Conservation (phyloP, 1,139 yeast species). For the Blastobotrys apis region DNA sequence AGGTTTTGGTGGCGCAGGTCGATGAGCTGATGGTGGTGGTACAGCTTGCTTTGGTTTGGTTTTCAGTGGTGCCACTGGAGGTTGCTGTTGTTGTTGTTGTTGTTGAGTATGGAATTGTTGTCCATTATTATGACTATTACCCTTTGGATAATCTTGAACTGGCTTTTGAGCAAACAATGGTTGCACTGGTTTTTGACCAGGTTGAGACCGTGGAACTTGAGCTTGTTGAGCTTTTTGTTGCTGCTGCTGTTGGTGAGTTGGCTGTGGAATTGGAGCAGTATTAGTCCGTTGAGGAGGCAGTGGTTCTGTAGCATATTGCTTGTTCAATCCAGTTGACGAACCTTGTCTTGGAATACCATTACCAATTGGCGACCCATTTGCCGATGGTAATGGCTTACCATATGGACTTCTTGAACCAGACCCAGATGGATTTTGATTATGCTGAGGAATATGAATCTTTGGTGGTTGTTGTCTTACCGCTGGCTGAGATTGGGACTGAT, state of each 20-base stretch:
- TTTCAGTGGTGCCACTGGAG: constrained; percentile 14
- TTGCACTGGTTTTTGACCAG: constrained; percentile 13
- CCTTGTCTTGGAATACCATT: constrained; percentile 23
- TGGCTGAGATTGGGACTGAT: constrained; percentile 13
- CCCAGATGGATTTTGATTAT: constrained; percentile 2
- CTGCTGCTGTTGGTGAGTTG: constrained; percentile 9
- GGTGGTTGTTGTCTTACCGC: constrained; percentile 9
- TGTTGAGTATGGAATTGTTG: constrained; percentile 22
- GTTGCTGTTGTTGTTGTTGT: constrained; percentile 15
- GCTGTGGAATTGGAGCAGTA: constrained; percentile 15
- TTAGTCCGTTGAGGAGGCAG: constrained; percentile 17
- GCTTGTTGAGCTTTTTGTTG: constrained; percentile 6
- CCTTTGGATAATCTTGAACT: constrained; percentile 14
- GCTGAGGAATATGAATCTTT: constrained; percentile 10
- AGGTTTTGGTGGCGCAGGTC: constrained; percentile 21
- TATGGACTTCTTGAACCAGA: constrained; percentile 1
- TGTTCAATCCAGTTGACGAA: constrained; percentile 22
- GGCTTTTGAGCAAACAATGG: constrained; percentile 14
- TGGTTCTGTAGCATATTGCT: constrained; percentile 13
- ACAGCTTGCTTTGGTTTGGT: constrained; percentile 17
- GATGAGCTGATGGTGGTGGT: constrained; percentile 14
- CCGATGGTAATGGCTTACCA: constrained; percentile 1
- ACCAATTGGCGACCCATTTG: constrained; percentile 11
- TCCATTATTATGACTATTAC: constrained; percentile 14
- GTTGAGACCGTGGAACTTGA: constrained; percentile 13